A percentile compares a stretch with the other conserved stretches of the same genome.
Evolutionary conservation across 371 early-diverging fungal genomes (phyloP).

Genomic region (Dinochytrium kinnereticum): DNA sequence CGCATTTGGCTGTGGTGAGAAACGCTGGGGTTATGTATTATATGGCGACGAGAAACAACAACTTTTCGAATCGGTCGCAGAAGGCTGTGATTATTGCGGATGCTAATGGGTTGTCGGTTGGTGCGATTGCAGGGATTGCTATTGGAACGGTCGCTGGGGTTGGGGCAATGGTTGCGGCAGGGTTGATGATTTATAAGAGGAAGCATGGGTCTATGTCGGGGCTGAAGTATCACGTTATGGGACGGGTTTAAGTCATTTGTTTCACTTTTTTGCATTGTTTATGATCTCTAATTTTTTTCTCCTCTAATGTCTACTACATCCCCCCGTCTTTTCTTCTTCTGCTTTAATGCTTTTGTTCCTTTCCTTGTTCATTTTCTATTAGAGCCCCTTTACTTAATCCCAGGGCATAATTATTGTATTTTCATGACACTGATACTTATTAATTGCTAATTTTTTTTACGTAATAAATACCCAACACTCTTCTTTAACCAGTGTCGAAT

Average conservation of each 20-base stretch:
- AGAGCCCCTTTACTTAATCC: too few species aligned
- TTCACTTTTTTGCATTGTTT: not conserved
- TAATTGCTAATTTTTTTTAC: too few species aligned
- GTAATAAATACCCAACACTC: too few species aligned
- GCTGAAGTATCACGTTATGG: conserved; percentile 4
- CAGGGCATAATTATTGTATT: too few species aligned
- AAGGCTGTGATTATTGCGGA: conserved; percentile 31
- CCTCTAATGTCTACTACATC: not conserved
- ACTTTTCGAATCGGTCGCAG: conserved; percentile 45
- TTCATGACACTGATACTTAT: too few species aligned
- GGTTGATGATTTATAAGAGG: conserved; percentile 5
- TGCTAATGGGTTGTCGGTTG: conserved; percentile 25
- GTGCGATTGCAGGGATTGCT: conserved; percentile 31
- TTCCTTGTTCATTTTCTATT: too few species aligned
- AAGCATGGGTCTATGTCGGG: not conserved
- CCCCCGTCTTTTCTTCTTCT: too few species aligned
- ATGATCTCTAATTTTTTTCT: not conserved
- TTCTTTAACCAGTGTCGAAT: too few species aligned
- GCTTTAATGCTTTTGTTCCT: too few species aligned
- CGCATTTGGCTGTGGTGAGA: conserved; percentile 28
- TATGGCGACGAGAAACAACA: conserved; percentile 42
- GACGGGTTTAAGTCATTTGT: not conserved
- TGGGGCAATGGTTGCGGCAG: conserved; percentile 10
- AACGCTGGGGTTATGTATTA: conserved; percentile 34
- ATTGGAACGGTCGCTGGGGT: conserved; percentile 32